Base-by-base conservation (phyloP, 1,284 basidiomycete genomes). In the Cystobasidium sp. region DNA sequence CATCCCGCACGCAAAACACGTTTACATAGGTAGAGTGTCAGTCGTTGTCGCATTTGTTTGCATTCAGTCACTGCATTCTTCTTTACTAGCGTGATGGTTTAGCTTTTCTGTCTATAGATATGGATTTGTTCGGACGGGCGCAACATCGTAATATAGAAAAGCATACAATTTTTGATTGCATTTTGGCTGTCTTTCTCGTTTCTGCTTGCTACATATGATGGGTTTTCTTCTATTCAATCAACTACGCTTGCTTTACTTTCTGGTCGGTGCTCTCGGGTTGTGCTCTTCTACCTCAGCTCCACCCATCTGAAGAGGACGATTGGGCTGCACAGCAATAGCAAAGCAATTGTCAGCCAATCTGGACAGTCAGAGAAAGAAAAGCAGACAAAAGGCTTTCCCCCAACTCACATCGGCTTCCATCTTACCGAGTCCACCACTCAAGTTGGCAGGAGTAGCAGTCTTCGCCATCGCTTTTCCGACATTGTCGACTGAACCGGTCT, bases 381-480 rank as follows among this genome's bases (percentile, higher is more conserved):
- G 7, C 12, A 51, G 8, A 7, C n/a, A 14, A 3, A 53, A 24
- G 64, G 8, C 20, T 14, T 9, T 31, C 12, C 47, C 43, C 18
- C 2, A 43, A 49, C 66, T 20, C 47, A 71, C 69, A 44, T 71
- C 69, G 10, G 59, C 47, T 6, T 56, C 61, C 69, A 71, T 71
- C 39, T 46, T 62, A 20, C 69, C 59, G 20, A 71, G 69, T 12
- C 69, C 69, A 24, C 69, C 69, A 41, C 20, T 37, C 52, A 14
- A 52, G 39, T 71, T 59, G 8, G 56, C 47, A 12, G 61, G 61
- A 12, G 61, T 62, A 37, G 58, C 59, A 1, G 69, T 61, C 69
- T 71, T 71, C 1, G 69, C 69, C 69, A 71, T 71, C n/a, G 69
- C 69, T 55, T 71, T 71, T n/a, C 58, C 69, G 47, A 71, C 44